A percentile compares a stretch with the other conserved stretches of the same genome.
phyloP scores from a whole-genome alignment of 1,139 yeast species.

The Hyphopichia khmerensis region DNA sequence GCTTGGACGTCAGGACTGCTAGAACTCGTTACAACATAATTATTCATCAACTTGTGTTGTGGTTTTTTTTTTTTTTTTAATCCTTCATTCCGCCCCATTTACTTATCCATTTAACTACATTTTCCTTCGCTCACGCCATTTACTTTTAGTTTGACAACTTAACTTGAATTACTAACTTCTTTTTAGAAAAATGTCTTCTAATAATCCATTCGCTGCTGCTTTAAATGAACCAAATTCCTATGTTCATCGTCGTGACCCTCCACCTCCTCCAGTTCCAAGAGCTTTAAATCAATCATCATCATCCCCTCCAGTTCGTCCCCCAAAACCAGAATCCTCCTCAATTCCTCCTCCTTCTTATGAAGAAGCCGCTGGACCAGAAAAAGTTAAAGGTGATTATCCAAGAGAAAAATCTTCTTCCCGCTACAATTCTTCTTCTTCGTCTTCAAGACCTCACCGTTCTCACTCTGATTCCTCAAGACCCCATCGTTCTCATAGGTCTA shows the following conservation, averaged over 20 bases:
- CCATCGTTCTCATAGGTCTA: constrained; percentile 9
- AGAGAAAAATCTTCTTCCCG: constrained; percentile 41
- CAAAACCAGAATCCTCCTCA: constrained; percentile 21
- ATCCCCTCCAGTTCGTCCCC: constrained; percentile 33
- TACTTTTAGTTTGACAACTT: background rate
- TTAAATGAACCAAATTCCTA: constrained; percentile 37
- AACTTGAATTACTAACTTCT: constrained; percentile 22
- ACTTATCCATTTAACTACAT: background rate
- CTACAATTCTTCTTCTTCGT: constrained; percentile 5
- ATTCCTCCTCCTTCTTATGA: constrained; percentile 63
- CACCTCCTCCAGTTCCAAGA: constrained; percentile 17
- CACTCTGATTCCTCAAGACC: constrained; percentile 17
- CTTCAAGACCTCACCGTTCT: constrained; percentile 12
- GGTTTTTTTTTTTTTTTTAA: too few relatives aligned
- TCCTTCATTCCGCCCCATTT: background rate
- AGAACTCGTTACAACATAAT: background rate
- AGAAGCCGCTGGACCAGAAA: constrained; percentile 58
- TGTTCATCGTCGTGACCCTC: constrained; percentile 34
- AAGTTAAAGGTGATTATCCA: constrained; percentile 45
- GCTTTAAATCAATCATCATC: constrained; percentile 5
- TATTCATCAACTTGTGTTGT: too few relatives aligned
- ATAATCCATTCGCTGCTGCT: constrained; percentile 58
- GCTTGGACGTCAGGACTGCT: too few relatives aligned
- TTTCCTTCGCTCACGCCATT: background rate
- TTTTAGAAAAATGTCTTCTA: constrained; percentile 44